Evolutionary conservation across 805 yeast genomes (phyloP).

Genomic region (Candida alai): DNA sequence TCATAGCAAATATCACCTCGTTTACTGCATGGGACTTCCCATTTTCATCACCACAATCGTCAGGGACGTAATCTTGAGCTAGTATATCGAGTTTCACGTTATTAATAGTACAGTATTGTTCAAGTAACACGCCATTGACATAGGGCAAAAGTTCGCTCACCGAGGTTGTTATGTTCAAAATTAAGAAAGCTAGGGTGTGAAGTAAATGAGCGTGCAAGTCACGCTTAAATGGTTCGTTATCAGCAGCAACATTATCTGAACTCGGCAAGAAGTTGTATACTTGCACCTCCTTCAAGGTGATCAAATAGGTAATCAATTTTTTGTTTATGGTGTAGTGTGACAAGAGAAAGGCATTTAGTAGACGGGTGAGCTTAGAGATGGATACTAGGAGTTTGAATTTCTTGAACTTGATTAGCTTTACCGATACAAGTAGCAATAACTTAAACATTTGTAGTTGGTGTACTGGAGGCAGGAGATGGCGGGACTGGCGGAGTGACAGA

Average conservation of each 20-base stretch:
- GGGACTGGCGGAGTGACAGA: too few species aligned
- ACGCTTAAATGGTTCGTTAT: constrained; percentile 3
- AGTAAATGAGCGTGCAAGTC: constrained; percentile 17
- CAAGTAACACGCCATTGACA: constrained; percentile 35
- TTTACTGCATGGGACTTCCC: too few species aligned
- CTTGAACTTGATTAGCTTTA: constrained; percentile 24
- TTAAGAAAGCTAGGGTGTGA: constrained; percentile 25
- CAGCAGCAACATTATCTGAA: constrained; percentile 1
- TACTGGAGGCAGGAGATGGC: too few species aligned
- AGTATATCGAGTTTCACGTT: constrained; percentile 22
- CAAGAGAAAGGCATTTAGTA: constrained; percentile 27
- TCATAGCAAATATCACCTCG: constrained; percentile 11
- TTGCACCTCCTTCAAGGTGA: constrained; percentile 29
- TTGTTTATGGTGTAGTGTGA: constrained; percentile 35
- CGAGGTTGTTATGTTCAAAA: constrained; percentile 25
- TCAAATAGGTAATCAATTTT: constrained; percentile 28
- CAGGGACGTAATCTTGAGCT: constrained; percentile 4
- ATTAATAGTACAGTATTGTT: constrained; percentile 38
- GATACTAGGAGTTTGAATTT: constrained; percentile 21
- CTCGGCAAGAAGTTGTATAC: constrained; percentile 18
- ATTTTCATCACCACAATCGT: constrained; percentile 11
- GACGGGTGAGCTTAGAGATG: constrained; percentile 19
- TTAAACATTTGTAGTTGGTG: constrained; percentile 24
- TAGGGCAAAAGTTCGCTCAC: constrained; percentile 27
- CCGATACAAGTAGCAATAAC: constrained; percentile 24